phyloP scores from a whole-genome alignment of 2,329 filamentous ascomycete genomes.

The Endothia cerciana region DNA sequence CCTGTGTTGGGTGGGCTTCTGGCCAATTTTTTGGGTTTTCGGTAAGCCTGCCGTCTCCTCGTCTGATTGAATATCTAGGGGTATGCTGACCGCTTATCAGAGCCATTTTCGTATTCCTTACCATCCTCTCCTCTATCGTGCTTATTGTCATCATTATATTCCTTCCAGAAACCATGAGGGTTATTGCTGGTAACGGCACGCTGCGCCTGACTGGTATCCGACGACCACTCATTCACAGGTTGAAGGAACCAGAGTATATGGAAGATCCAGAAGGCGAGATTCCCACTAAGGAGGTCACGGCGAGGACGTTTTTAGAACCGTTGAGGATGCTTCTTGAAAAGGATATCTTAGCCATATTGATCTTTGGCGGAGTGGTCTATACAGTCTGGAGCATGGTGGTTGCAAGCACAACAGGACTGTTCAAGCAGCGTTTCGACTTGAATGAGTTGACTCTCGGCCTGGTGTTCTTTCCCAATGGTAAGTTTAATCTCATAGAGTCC shows the following conservation, averaged over 20 bases:
- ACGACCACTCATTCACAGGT: conserved; percentile 43
- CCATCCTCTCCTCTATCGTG: conserved; percentile 38
- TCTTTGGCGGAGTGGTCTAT: conserved; percentile 50
- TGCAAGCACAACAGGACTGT: conserved; percentile 45
- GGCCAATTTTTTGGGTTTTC: conserved; percentile 36
- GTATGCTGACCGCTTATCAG: conserved; percentile 51
- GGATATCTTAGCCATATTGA: conserved; percentile 47
- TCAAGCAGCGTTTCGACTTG: conserved; percentile 44
- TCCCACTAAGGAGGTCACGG: conserved; percentile 35
- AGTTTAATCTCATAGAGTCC: background rate
- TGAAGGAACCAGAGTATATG: conserved; percentile 26
- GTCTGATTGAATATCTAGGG: conserved; percentile 38
- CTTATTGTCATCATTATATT: conserved; percentile 44
- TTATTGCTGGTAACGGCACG: conserved; percentile 44
- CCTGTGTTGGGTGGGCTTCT: conserved; percentile 40
- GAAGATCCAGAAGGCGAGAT: conserved; percentile 5
- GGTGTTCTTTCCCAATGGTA: conserved; percentile 36
- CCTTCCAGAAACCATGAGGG: conserved; percentile 45
- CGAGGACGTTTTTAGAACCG: conserved; percentile 42
- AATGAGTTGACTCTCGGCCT: conserved; percentile 31
- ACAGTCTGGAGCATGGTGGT: conserved; percentile 54
- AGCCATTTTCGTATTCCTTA: conserved; percentile 40
- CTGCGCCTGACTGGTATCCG: conserved; percentile 44
- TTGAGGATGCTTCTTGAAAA: conserved; percentile 48
- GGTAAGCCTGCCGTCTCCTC: conserved; percentile 33